A percentile compares a stretch with the other conserved stretches of the same genome.
Conservation (phyloP, 345 rosid species). For the Pistacia atlantica region DNA sequence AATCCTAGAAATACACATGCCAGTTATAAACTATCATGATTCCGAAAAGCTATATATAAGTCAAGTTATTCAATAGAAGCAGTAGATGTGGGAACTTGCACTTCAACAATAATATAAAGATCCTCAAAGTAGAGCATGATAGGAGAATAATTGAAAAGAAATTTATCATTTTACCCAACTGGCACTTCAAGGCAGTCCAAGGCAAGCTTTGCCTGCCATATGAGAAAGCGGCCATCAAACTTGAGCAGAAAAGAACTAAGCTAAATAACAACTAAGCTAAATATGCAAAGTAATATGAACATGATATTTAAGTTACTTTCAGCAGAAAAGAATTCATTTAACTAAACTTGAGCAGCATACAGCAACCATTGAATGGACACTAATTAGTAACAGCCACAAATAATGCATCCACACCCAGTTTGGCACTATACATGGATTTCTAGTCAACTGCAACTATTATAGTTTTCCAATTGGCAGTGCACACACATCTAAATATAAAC, state of each 20-base stretch:
- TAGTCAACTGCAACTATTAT: no score
- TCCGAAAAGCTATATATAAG: neutral
- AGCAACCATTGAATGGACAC: neutral
- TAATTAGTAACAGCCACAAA: neutral
- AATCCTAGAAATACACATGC: neutral
- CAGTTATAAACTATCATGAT: neutral
- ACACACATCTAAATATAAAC: neutral
- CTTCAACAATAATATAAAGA: neutral
- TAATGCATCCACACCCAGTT: neutral
- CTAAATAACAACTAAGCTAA: neutral
- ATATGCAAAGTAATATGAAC: neutral
- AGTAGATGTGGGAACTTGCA: neutral
- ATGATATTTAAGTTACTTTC: neutral
- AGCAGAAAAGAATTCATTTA: neutral
- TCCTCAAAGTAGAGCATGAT: neutral
- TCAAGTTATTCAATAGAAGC: neutral
- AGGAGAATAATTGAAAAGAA: conserved; percentile 1
- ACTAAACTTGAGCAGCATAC: no score
- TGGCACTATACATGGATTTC: neutral
- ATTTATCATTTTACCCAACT: conserved; percentile 53
- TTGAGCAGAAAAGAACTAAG: no score
- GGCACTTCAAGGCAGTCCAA: conserved; percentile 79
- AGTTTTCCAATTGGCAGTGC: no score
- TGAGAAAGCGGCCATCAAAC: neutral
- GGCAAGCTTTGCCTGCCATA: conserved; percentile 74